Conservation (phyloP, 768 basidiomycete genomes). For the Pulveroboletus sp. region DNA sequence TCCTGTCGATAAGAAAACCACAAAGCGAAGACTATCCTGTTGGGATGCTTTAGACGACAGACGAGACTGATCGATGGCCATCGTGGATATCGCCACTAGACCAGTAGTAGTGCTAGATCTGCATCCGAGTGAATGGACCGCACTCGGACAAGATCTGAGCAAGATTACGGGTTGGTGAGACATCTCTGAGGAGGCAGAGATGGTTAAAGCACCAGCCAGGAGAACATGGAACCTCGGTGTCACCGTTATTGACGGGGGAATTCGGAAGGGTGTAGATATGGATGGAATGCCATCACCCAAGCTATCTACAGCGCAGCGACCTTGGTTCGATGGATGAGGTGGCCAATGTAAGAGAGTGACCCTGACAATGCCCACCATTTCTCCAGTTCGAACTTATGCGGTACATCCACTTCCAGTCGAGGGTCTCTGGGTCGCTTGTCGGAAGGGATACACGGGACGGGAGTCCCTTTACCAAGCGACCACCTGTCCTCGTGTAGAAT, state of each 20-base stretch:
- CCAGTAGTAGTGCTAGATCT: constrained; percentile 32
- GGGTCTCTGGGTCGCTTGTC: constrained; percentile 26
- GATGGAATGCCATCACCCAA: constrained; percentile 16
- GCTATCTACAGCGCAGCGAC: constrained; percentile 54
- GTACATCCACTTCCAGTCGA: constrained; percentile 86
- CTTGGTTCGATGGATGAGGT: constrained; percentile 36
- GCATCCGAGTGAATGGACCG: constrained; percentile 40
- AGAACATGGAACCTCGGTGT: constrained; percentile 39
- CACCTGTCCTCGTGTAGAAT: constrained; percentile 51
- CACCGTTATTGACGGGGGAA: background rate
- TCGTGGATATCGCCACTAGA: constrained; percentile 49
- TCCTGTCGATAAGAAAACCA: constrained; percentile 62
- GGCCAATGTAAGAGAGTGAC: constrained; percentile 9
- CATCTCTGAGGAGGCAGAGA: constrained; percentile 47
- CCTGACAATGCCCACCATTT: constrained; percentile 47
- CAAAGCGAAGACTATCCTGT: constrained; percentile 40
- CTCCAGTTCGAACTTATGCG: constrained; percentile 80
- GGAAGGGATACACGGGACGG: constrained; percentile 43
- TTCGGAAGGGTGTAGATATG: no score
- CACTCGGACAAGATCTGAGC: constrained; percentile 19
- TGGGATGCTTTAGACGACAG: constrained; percentile 34
- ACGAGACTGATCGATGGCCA: constrained; percentile 74
- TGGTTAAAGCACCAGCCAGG: constrained; percentile 54
- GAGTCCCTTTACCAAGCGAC: constrained; percentile 53
- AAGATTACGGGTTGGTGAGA: constrained; percentile 20